phyloP scores from a whole-genome alignment of 192 early-diverging fungal genomes.

The Chytriomyces sp. region DNA sequence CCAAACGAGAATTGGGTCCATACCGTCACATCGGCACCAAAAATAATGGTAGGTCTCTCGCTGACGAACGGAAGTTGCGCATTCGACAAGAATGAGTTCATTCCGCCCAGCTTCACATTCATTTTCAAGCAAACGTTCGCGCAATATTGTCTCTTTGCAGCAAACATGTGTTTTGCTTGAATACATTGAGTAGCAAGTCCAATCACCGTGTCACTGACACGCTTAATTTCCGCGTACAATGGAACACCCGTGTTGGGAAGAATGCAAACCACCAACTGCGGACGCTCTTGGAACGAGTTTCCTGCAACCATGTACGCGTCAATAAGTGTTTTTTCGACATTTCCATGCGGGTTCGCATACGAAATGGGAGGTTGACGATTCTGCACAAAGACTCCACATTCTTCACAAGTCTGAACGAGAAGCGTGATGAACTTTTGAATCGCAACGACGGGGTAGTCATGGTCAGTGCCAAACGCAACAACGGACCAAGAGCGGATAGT shows the following conservation, averaged over 20 bases:
- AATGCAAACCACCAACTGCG: slow-evolving; percentile 86
- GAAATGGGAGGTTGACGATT: slow-evolving; percentile 64
- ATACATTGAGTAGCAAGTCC: slow-evolving; percentile 92
- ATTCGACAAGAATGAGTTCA: slow-evolving; percentile 71
- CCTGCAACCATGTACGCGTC: slow-evolving; percentile 73
- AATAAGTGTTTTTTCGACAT: slow-evolving; percentile 72
- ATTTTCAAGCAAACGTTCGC: slow-evolving; percentile 95
- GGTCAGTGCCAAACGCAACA: slow-evolving; percentile 71
- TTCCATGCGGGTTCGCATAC: slow-evolving; percentile 64
- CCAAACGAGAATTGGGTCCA: neutral
- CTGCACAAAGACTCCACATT: slow-evolving; percentile 66
- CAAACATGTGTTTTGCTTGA: slow-evolving; percentile 77
- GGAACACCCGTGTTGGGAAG: slow-evolving; percentile 80
- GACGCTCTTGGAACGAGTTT: slow-evolving; percentile 62
- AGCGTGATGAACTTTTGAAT: slow-evolving; percentile 77
- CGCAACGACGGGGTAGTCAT: slow-evolving; percentile 52
- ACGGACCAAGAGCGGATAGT: slow-evolving; percentile 81
- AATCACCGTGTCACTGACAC: slow-evolving; percentile 85
- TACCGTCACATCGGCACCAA: slow-evolving; percentile 89
- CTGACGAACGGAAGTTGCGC: slow-evolving; percentile 73
- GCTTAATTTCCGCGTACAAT: slow-evolving; percentile 87
- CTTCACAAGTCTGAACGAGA: slow-evolving; percentile 73
- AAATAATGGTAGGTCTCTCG: slow-evolving; percentile 75
- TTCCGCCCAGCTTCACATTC: slow-evolving; percentile 92
- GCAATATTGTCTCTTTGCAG: slow-evolving; percentile 86